Percentiles rank a stretch among this genome's conserved stretches.
These are phyloP conservation scores for Pichia sp. DNA, from an alignment of 1,139 yeast genomes.

Conservation along the genomic window DNA sequence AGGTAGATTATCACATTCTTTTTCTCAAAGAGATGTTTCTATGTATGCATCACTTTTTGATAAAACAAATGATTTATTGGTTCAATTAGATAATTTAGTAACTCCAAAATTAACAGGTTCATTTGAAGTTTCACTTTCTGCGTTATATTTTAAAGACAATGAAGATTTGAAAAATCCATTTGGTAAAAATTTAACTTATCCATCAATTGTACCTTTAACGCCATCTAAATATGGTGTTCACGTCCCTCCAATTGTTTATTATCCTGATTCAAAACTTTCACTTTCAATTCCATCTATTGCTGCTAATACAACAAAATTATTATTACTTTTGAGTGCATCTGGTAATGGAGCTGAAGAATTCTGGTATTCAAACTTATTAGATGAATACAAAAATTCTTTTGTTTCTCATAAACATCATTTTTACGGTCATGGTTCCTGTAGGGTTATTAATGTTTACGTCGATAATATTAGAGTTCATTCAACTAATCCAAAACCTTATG, in stretches of 20 bases:
- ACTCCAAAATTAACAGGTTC: conserved; percentile 53
- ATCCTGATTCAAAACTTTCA: conserved; percentile 33
- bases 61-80: conserved; percentile 36
- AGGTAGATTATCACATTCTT: conserved; percentile 37
- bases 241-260: conserved; percentile 40
- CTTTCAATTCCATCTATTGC: conserved; percentile 38
- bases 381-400: conserved; percentile 38
- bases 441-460: conserved; percentile 47
- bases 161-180: conserved; percentile 7
- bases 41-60: conserved; percentile 48
- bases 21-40: conserved; percentile 59
- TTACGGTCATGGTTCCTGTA: conserved; percentile 61
- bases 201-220: conserved; percentile 32
- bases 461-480: conserved; percentile 45
- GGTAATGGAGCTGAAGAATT: conserved; percentile 81
- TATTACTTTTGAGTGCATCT: conserved; percentile 56
- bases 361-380: conserved; percentile 68
- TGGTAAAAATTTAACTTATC: conserved; percentile 30
- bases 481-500: conserved; percentile 52
- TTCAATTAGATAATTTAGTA: conserved; percentile 64
- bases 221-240: conserved; percentile 24
- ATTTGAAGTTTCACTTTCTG: conserved; percentile 48
- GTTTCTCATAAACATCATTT: conserved; percentile 35
- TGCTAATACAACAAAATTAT: conserved; percentile 50
- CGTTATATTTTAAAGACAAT: conserved; percentile 42